Conservation (phyloP, 352 stramenopile species). For the Albugo laibachii region DNA sequence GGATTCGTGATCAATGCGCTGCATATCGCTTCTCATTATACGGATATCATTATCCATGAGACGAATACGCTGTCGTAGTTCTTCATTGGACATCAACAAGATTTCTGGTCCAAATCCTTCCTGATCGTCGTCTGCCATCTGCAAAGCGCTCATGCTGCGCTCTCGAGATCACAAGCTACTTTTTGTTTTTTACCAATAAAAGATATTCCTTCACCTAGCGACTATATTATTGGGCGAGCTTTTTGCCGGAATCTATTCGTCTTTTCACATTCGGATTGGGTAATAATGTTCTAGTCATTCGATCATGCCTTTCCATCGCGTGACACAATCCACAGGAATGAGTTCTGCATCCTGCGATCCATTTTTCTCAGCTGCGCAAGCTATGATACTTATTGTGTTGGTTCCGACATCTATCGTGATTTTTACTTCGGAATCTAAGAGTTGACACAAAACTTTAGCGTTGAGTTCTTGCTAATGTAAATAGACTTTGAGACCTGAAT, state of each 20-base stretch:
- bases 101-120: slow-evolving; percentile 61
- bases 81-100: slow-evolving; percentile 86
- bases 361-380: slow-evolving; percentile 11
- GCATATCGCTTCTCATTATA: slow-evolving; percentile 94
- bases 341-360: slow-evolving; percentile 6
- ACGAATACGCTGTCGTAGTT: slow-evolving; percentile 90
- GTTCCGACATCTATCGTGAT: slow-evolving; percentile 22
- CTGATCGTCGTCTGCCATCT: too few relatives aligned
- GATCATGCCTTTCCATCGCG: slow-evolving; percentile 45
- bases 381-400: slow-evolving; percentile 36
- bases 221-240: too few relatives aligned
- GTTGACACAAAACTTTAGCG: too few relatives aligned
- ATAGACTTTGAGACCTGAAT: slow-evolving; percentile 16
- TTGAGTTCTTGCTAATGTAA: background rate
- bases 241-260: slow-evolving; percentile 15
- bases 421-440: slow-evolving; percentile 21
- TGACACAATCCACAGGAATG: slow-evolving; percentile 23
- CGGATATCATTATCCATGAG: slow-evolving; percentile 94
- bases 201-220: too few relatives aligned
- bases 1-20: slow-evolving; percentile 92
- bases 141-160: too few relatives aligned
- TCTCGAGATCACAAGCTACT: too few relatives aligned
- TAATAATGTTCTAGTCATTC: slow-evolving; percentile 15
- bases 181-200: too few relatives aligned
- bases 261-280: slow-evolving; percentile 17